Conservation (phyloP, 768 basidiomycete species). For the Serendipita sp. region DNA sequence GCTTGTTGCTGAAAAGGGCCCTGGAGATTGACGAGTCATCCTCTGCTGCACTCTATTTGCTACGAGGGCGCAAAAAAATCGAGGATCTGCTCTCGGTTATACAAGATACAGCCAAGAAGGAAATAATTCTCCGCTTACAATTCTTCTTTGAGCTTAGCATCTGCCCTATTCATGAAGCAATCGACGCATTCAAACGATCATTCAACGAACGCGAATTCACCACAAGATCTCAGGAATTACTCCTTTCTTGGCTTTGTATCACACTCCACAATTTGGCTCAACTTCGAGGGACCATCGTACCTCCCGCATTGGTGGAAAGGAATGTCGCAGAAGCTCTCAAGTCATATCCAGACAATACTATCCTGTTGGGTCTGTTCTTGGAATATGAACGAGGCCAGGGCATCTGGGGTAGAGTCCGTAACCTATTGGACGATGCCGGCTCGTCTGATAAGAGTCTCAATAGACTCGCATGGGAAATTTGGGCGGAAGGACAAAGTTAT, state of each 20-base stretch:
- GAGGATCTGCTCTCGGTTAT: too few relatives aligned
- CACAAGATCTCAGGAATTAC: constrained; percentile 30
- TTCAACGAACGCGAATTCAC: constrained; percentile 9
- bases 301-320: constrained; percentile 42
- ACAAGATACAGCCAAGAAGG: not conserved
- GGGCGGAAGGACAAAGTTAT: constrained; percentile 67
- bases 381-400: constrained; percentile 65
- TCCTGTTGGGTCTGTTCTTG: constrained; percentile 55
- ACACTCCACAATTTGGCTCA: constrained; percentile 46
- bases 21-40: constrained; percentile 33
- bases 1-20: constrained; percentile 38
- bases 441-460: constrained; percentile 36
- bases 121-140: not conserved
- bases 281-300: constrained; percentile 38
- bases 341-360: constrained; percentile 51
- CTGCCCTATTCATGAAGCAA: constrained; percentile 24
- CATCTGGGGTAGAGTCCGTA: constrained; percentile 57
- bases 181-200: constrained; percentile 24
- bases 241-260: constrained; percentile 37
- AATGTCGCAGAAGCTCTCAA: constrained; percentile 38
- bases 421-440: constrained; percentile 33
- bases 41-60: constrained; percentile 43
- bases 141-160: constrained; percentile 18
- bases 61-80: constrained; percentile 16
- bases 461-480: constrained; percentile 50